Evolutionary conservation across 2,329 filamentous ascomycete genomes (phyloP).

Genomic region (Cercospora zeae-maydis): DNA sequence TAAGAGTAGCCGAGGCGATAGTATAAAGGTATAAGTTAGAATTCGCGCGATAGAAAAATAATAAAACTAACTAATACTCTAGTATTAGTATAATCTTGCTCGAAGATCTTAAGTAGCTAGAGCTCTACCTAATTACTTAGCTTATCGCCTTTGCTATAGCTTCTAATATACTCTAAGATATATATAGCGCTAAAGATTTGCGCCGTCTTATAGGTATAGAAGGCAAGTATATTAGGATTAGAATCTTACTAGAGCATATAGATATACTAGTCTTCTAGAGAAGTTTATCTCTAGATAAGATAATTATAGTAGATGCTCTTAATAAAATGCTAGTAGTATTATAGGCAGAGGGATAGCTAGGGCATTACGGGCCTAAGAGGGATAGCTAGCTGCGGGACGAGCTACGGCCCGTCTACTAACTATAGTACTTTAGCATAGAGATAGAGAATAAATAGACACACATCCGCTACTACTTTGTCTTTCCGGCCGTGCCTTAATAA

Average conservation of each 20-base stretch:
- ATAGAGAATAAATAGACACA: too few relatives aligned
- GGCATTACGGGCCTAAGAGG: too few relatives aligned
- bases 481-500: too few relatives aligned
- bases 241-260: too few relatives aligned
- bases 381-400: too few relatives aligned
- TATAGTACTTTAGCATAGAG: too few relatives aligned
- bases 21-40: neutral
- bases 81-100: neutral
- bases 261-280: neutral
- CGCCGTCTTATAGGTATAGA: too few relatives aligned
- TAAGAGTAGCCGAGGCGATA: neutral
- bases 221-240: too few relatives aligned
- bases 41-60: too few relatives aligned
- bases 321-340: neutral
- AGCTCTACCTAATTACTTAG: neutral
- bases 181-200: neutral
- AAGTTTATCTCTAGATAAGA: neutral
- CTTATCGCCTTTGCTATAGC: neutral
- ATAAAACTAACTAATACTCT: neutral
- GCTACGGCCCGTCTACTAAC: too few relatives aligned
- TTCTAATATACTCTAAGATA: neutral
- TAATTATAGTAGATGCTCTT: constrained; percentile 1
- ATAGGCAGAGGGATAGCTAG: too few relatives aligned
- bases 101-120: neutral
- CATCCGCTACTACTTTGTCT: too few relatives aligned